Conservation (phyloP, 2,329 filamentous ascomycete genomes). For the Colletotrichum tofieldiae region DNA sequence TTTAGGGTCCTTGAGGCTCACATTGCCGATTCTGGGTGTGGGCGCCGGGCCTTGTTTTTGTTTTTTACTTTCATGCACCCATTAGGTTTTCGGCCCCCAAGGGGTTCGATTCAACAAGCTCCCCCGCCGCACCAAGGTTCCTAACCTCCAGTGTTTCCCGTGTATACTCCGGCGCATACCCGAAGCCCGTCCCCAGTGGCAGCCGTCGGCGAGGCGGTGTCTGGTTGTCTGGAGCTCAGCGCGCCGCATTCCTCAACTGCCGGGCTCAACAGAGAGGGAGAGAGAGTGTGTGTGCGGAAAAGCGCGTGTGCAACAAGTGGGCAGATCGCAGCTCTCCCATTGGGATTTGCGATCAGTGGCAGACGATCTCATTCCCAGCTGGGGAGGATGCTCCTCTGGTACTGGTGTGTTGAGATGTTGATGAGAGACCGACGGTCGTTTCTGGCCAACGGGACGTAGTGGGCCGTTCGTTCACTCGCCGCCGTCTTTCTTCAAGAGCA, state of each 20-base stretch:
- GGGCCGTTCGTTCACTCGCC: neutral
- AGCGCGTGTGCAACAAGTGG: neutral
- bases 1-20: neutral
- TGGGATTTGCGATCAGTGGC: neutral
- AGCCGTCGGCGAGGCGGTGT: neutral
- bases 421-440: neutral
- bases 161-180: neutral
- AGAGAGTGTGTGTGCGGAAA: neutral
- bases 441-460: neutral
- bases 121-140: neutral
- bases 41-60: neutral
- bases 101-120: neutral
- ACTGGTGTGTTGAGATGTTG: neutral
- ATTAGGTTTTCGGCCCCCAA: neutral
- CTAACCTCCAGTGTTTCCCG: neutral
- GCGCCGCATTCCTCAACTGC: constrained; percentile 1
- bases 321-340: neutral
- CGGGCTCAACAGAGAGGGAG: neutral
- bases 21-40: neutral
- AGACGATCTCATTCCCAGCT: neutral
- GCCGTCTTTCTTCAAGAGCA: neutral
- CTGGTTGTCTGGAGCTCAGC: neutral
- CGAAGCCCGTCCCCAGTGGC: neutral
- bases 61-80: neutral
- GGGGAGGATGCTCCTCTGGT: neutral